Conservation (phyloP, 192 early-diverging fungal genomes). For the Dispira parvispora region DNA sequence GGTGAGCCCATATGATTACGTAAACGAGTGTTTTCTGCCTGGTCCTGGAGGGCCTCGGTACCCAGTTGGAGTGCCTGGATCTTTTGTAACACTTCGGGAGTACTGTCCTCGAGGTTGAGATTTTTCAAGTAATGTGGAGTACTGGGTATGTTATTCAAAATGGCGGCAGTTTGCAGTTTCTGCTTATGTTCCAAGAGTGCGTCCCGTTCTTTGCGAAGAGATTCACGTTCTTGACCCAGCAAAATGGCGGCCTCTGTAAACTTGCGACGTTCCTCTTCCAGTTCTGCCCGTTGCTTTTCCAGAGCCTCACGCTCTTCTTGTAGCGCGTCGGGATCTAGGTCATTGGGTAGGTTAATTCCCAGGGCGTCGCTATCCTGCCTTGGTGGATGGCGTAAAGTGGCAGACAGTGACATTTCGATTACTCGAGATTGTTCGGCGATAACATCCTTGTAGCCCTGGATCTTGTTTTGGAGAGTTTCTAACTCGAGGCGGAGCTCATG, state of each 20-base stretch:
- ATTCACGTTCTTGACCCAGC: conserved; percentile 46
- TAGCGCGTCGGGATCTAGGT: conserved; percentile 23
- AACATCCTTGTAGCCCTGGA: not conserved
- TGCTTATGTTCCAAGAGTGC: not conserved
- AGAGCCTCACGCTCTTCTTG: conserved; percentile 27
- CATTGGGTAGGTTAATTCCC: conserved; percentile 24
- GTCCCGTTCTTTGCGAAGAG: conserved; percentile 13
- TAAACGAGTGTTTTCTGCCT: not conserved
- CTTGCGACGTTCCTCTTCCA: conserved; percentile 41
- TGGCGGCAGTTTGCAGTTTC: not conserved
- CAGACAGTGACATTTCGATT: not conserved
- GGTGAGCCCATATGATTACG: not conserved
- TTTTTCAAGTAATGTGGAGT: conserved; percentile 6
- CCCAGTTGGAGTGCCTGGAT: conserved; percentile 2
- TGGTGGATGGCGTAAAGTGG: conserved; percentile 11
- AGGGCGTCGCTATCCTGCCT: conserved; percentile 14
- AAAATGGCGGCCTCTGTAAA: conserved; percentile 55
- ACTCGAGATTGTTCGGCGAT: not conserved
- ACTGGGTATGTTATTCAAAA: conserved; percentile 2
- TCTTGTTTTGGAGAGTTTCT: not conserved
- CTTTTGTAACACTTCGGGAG: not conserved
- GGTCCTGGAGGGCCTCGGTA: not conserved
- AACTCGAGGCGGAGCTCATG: not conserved
- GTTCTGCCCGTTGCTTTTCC: conserved; percentile 29
- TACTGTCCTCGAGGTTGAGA: conserved; percentile 5